These are phyloP conservation scores for Hypoxylon trugodes DNA, from an alignment of 495 filamentous ascomycete species.

Conservation along the genomic window DNA sequence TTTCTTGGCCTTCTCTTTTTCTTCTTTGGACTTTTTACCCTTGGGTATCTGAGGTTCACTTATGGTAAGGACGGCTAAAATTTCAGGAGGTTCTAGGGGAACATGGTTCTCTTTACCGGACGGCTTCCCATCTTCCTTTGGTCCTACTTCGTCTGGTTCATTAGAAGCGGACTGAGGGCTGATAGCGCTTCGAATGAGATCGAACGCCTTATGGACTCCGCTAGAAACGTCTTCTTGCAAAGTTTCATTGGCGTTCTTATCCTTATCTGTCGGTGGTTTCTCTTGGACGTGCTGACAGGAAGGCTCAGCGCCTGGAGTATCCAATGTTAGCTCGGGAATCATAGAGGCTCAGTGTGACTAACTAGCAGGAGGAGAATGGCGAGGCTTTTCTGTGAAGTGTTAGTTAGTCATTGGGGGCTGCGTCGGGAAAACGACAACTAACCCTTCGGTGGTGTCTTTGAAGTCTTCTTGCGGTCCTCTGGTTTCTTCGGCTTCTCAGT, in stretches of 20 bases:
- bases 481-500: not conserved
- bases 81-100: not conserved
- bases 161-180: not conserved
- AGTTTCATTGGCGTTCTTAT: not conserved
- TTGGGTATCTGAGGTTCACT: not conserved
- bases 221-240: conserved; percentile 11
- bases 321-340: not conserved
- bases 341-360: not conserved
- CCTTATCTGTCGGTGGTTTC: not conserved
- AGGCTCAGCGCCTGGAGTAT: too few species aligned
- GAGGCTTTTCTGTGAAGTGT: not conserved
- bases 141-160: not conserved
- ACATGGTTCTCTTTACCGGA: not conserved
- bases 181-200: conserved; percentile 17
- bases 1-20: conserved; percentile 14
- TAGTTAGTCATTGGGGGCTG: not conserved
- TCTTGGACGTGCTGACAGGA: too few species aligned
- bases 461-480: not conserved
- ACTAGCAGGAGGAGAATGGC: not conserved
- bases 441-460: conserved; percentile 7
- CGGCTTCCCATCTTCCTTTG: not conserved
- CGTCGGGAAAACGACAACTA: not conserved
- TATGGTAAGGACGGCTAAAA: conserved; percentile 3
- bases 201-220: conserved; percentile 22
- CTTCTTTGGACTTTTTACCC: conserved; percentile 13